A percentile compares a stretch with the other conserved stretches of the same genome.
Conservation (phyloP, 2,329 filamentous ascomycete species). For the Exophiala viscosa region DNA sequence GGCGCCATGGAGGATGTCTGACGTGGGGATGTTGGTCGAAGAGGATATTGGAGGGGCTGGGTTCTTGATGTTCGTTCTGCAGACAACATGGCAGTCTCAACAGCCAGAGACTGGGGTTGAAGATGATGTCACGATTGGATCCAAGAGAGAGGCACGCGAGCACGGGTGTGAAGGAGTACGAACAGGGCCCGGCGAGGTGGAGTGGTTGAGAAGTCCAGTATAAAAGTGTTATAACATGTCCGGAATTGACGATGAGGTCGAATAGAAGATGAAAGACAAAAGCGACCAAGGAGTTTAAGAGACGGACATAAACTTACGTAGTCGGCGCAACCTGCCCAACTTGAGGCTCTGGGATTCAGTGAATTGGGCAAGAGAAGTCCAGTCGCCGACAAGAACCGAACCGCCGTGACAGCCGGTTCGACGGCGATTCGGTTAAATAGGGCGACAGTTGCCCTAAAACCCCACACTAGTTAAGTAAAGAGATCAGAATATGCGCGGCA, state of each 20-base stretch:
- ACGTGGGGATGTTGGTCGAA: constrained; percentile 7
- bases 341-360: no score
- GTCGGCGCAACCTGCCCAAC: no score
- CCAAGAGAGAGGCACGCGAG: constrained; percentile 5
- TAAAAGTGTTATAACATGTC: no score
- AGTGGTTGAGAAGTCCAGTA: no score
- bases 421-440: not conserved
- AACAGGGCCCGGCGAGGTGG: no score
- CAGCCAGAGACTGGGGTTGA: constrained; percentile 8
- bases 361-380: no score
- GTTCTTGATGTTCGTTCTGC: constrained; percentile 30
- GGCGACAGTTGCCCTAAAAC: constrained; percentile 1
- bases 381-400: not conserved
- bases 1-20: constrained; percentile 15
- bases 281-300: no score
- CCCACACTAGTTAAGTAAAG: not conserved
- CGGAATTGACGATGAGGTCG: no score
- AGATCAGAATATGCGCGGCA: not conserved
- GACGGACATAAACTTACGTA: no score
- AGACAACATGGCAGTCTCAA: constrained; percentile 37
- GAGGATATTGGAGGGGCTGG: constrained; percentile 17
- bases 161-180: not conserved
- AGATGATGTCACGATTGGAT: constrained; percentile 3
- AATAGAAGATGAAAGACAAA: no score
- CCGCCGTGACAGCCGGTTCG: not conserved